Evolutionary conservation across 176 grass and related monocot genomes (phyloP), one percentile per base, ranked within the genome.

Genomic region (Aechmea fasciata): DNA sequence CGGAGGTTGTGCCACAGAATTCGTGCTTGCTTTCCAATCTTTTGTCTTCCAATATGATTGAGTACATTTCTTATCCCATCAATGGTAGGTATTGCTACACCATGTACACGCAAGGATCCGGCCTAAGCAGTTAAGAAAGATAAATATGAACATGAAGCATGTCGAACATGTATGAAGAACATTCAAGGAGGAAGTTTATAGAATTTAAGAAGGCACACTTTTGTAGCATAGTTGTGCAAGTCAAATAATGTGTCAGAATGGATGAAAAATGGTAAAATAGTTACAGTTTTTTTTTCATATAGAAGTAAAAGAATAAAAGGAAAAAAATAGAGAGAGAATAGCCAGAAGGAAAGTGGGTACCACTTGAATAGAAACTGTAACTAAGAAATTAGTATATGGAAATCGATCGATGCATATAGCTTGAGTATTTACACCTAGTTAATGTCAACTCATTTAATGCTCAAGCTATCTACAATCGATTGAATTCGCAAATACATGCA

Each of bases 1-100:
- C 89, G 86, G 29, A 99, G 89, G 72, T 91, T 99, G 55, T 99
- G 87, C 94, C 94, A 99, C 52, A 99, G 77, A 50, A 99, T 84
- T 51, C 67, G 66, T 25, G 80, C 85, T 67, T 99, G 79, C 48
- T 92, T 84, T 77, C 87, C 82, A n/a, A 87, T 85, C 81, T 82
- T 87, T 73, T 81, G 75, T 47, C 87, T 84, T 70, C 94, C 94
- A 64, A 99, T 90, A 75, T 99, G 89, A 80, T 90, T 83, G 48
- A 99, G 77, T 50, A 99, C 94, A 80, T 99, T 99, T 73, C 73
- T 83, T 61, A 99, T 99, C 66, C 94, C 94, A 83, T 88, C 73
- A 71, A 88, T 84, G 7, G 89, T 99, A 8, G 94, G 94, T 85
- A 99, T 99, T 63, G 94, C 94, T 74, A 99, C 94, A 72, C 94